Percentiles rank a stretch among this genome's conserved stretches.
These are phyloP conservation scores for Kondoa malvinella DNA, from an alignment of 768 basidiomycete species.

Conservation along the genomic window DNA sequence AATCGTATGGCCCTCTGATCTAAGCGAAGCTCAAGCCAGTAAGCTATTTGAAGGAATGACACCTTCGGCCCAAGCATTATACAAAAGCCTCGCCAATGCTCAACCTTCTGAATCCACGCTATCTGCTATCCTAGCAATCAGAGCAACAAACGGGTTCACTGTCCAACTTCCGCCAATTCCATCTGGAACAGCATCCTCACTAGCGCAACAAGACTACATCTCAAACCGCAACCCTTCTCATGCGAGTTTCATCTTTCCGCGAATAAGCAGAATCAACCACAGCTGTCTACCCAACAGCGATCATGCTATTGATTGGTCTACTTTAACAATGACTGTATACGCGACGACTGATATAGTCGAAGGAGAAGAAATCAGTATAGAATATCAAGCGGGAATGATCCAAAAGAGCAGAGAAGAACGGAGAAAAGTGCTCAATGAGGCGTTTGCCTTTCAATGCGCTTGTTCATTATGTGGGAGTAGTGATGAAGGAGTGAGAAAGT, in stretches of 20 bases:
- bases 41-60: conserved; percentile 1
- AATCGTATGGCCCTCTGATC: conserved; percentile 11
- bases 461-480: conserved; percentile 12
- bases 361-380: conserved; percentile 14
- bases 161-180: neutral
- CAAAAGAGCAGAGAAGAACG: conserved; percentile 15
- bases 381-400: conserved; percentile 11
- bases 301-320: conserved; percentile 18
- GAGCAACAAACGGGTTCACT: conserved; percentile 18
- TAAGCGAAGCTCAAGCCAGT: conserved; percentile 5
- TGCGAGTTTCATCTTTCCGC: conserved; percentile 13
- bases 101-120: conserved; percentile 6
- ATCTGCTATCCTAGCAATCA: conserved; percentile 12
- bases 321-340: conserved; percentile 17
- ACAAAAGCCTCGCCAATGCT: conserved; percentile 12
- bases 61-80: conserved; percentile 8
- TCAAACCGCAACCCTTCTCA: neutral
- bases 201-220: neutral
- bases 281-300: conserved; percentile 16
- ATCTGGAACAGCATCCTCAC: conserved; percentile 3
- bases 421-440: conserved; percentile 6
- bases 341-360: conserved; percentile 12
- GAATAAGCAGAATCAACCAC: conserved; percentile 16
- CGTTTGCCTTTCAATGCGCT: conserved; percentile 13
- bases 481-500: neutral